A percentile compares a stretch with the other conserved stretches of the same genome.
phyloP scores from a whole-genome alignment of 768 basidiomycete genomes.

The Royoungia palumana region DNA sequence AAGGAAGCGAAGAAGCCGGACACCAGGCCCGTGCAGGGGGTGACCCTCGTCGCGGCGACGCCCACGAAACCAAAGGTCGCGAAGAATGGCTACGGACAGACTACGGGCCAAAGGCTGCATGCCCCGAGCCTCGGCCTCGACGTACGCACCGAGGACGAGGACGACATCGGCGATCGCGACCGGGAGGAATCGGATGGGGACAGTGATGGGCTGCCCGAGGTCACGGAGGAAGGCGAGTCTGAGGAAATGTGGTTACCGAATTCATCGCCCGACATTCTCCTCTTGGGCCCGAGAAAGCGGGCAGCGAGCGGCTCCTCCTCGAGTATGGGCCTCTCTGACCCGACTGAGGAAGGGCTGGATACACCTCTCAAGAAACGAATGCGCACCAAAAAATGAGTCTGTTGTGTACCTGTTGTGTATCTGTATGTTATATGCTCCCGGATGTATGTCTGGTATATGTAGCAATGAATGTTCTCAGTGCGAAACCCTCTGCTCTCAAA shows the following conservation, averaged over 20 bases:
- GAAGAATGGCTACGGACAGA: constrained; percentile 5
- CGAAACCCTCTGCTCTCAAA: background rate
- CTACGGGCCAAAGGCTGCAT: constrained; percentile 2
- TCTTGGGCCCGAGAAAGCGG: constrained; percentile 30
- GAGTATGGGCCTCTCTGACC: constrained; percentile 20
- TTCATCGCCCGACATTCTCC: constrained; percentile 42
- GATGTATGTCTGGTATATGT: background rate
- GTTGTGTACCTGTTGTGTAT: background rate
- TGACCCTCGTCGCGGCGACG: constrained; percentile 53
- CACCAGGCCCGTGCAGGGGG: constrained; percentile 7
- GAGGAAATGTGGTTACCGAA: constrained; percentile 39
- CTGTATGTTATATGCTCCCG: constrained; percentile 1
- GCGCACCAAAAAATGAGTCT: constrained; percentile 7
- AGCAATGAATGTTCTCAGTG: background rate
- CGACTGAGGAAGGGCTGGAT: constrained; percentile 10
- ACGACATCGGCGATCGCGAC: background rate
- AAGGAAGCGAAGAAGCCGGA: constrained; percentile 6
- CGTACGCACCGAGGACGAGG: background rate
- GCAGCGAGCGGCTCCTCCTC: constrained; percentile 24
- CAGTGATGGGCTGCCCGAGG: constrained; percentile 1
- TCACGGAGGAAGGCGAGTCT: constrained; percentile 27
- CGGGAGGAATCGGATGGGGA: background rate
- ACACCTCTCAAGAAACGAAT: constrained; percentile 28
- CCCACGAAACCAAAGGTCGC: constrained; percentile 40
- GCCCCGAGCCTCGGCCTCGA: constrained; percentile 5